A percentile compares a stretch with the other conserved stretches of the same genome.
Conservation (phyloP, 75 land plant species). For the Chamaecyparis obtusa region DNA sequence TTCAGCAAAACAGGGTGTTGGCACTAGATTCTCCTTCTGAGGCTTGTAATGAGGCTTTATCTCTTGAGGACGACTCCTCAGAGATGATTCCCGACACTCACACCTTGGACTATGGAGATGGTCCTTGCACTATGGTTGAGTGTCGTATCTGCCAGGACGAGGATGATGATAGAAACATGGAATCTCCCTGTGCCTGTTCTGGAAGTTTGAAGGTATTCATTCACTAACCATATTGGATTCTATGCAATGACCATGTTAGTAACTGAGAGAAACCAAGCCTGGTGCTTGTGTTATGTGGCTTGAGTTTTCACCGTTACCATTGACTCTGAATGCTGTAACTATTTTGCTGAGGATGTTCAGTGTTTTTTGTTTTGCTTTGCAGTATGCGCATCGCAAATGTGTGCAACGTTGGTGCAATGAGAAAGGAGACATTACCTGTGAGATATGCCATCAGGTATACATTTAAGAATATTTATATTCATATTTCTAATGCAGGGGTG, state of each 20-base stretch:
- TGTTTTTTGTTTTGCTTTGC: constrained; percentile 18
- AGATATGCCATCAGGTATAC: constrained; percentile 88
- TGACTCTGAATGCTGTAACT: neutral
- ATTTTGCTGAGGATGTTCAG: neutral
- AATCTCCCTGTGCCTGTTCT: constrained; percentile 80
- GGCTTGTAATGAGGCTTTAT: constrained; percentile 9
- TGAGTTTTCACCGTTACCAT: neutral
- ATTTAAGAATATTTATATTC: neutral
- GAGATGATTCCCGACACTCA: neutral
- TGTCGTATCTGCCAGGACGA: constrained; percentile 90
- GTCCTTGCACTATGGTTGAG: constrained; percentile 35
- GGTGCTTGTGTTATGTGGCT: neutral
- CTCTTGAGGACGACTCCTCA: neutral
- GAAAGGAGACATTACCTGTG: constrained; percentile 84
- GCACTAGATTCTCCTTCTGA: neutral
- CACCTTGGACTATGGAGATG: neutral
- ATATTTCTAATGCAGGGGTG: neutral
- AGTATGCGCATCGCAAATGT: constrained; percentile 93
- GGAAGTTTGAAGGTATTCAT: constrained; percentile 76
- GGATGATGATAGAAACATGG: constrained; percentile 65
- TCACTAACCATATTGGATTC: neutral
- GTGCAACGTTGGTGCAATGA: constrained; percentile 94
- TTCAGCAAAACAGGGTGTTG: constrained; percentile 11
- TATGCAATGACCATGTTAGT: neutral
- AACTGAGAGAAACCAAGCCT: neutral